These are phyloP conservation scores for Solanum tarijense DNA, from an alignment of 257 asterid genomes.

Conservation along the genomic window DNA sequence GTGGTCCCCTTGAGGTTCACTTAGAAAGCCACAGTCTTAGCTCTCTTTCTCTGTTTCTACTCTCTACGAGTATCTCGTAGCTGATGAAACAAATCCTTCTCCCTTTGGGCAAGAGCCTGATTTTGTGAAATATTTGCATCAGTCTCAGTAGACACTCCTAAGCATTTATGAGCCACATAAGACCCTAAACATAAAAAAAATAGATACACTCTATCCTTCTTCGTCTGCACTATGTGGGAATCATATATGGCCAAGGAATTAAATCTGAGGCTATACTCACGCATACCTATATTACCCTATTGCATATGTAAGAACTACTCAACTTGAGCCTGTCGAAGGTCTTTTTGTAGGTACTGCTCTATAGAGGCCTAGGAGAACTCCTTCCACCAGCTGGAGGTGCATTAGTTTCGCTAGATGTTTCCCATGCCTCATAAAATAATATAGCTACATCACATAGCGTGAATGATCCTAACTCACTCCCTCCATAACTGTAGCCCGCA, in stretches of 20 bases:
- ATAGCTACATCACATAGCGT: not conserved
- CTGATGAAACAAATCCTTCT: not conserved
- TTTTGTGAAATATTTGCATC: not conserved
- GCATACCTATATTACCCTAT: not conserved
- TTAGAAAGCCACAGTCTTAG: not conserved
- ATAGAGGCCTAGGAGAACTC: not conserved
- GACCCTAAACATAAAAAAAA: not conserved
- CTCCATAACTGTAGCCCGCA: not conserved
- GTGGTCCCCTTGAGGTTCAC: not conserved
- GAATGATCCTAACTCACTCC: not conserved
- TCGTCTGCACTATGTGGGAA: not conserved
- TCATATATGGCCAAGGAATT: not conserved
- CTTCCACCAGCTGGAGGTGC: not conserved
- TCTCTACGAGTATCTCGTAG: not conserved
- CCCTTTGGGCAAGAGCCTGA: not conserved
- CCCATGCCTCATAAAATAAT: not conserved
- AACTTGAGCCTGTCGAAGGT: not conserved
- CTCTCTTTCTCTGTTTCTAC: not conserved
- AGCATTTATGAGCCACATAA: not conserved
- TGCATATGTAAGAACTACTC: not conserved
- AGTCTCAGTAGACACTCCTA: not conserved
- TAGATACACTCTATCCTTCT: too few species aligned
- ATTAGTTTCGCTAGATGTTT: not conserved
- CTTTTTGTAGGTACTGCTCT: not conserved
- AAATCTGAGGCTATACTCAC: not conserved